Base-by-base conservation (phyloP, 2,329 filamentous ascomycete species). In the Fusarium sp. region DNA sequence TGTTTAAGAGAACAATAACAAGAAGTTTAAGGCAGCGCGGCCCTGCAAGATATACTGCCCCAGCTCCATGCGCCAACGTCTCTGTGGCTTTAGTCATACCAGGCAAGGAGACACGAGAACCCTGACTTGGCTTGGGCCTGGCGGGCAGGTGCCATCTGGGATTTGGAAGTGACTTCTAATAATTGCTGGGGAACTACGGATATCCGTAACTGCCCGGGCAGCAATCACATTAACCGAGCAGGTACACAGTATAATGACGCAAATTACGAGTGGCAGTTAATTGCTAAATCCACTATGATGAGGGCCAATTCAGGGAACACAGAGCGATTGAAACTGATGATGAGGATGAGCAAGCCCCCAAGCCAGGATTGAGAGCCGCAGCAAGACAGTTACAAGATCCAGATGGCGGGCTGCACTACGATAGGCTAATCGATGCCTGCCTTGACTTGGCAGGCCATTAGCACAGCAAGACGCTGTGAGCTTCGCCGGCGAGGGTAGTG, bases 31-130 rank as follows among this genome's bases (percentile, higher is more conserved):
- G 50, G 58, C 68, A 73, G 73, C 72, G 73, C 61, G 66, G 58
- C 61, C 58, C 68, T 72, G 68, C 71, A 75, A 75, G 73, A 75
- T 75, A 73, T 75, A 75, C 66, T 69, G 64, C 55, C 67, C 63
- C 68, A 67, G 44, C 57, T 43, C 58, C 50, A 49, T 43, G 40
- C 45, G 55, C 43, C 62, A 55, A 64, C 43, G 47, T 57, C 63
- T 54, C 51, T 65, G 50, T 59, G 66, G 45, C 59, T 69, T 73
- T 74, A 60, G 72, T 73, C 64, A 64, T 57, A 55, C 45, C 58
- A 59, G 56, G 72, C 61, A 61, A 60, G 58, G 59, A 65, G 56
- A 72, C 51, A 68, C 66, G 59, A 66, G 64, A 56, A 32, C 64
- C 66, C 58, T 51, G 58, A 61, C 55, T 62, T 29, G 55, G 49